Conservation (phyloP, 441 rosid genomes). For the Breynia disticha region DNA sequence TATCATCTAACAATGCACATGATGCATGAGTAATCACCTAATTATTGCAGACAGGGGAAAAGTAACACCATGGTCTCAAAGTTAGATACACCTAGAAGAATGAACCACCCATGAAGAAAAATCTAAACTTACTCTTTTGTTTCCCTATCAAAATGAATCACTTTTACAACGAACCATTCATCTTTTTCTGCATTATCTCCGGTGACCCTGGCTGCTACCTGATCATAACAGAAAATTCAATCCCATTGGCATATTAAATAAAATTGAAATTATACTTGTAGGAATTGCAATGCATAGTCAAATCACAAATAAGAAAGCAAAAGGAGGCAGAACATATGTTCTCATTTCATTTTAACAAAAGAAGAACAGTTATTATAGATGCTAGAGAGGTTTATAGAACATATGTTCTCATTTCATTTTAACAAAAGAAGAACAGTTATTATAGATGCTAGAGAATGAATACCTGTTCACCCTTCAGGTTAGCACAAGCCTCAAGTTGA, state of each 20-base stretch:
- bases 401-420: neutral
- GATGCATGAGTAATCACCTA: too few relatives aligned
- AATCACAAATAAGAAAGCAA: neutral
- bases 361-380: too few relatives aligned
- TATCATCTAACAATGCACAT: too few relatives aligned
- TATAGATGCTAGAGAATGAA: neutral
- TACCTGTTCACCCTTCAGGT: constrained; percentile 89
- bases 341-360: neutral
- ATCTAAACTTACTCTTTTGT: constrained; percentile 70
- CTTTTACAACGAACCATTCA: constrained; percentile 94
- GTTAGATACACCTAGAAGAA: neutral
- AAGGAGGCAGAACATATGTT: neutral
- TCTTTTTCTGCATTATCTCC: constrained; percentile 74
- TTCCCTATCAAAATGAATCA: constrained; percentile 78
- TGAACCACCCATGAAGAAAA: constrained; percentile 4
- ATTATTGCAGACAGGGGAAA: neutral
- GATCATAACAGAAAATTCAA: constrained; percentile 16
- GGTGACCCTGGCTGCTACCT: constrained; percentile 95
- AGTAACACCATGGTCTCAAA: neutral
- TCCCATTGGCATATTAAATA: constrained; percentile 9
- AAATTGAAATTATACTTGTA: constrained; percentile 5
- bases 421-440: too few relatives aligned
- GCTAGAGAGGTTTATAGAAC: too few relatives aligned
- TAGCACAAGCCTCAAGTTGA: constrained; percentile 64
- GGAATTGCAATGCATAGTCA: too few relatives aligned